A percentile compares a stretch with the other conserved stretches of the same genome.
phyloP scores from a whole-genome alignment of 768 basidiomycete genomes.

The Podaxis carcinomalis region DNA sequence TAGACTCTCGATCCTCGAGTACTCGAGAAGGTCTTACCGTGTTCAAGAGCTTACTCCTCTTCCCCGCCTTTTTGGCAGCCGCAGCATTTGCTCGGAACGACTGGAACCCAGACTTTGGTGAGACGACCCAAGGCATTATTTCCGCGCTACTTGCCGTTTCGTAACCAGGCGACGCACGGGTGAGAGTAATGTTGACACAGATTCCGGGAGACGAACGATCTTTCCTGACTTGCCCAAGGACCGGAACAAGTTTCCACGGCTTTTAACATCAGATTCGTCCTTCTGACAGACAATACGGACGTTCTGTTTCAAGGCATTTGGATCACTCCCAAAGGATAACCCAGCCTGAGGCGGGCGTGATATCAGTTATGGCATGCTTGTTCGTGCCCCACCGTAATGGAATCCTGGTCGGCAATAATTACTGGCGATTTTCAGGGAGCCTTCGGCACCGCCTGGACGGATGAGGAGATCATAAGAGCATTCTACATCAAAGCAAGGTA shows the following conservation, averaged over 20 bases:
- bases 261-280: not conserved
- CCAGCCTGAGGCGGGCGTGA: conserved; percentile 11
- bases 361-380: conserved; percentile 8
- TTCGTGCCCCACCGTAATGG: not conserved
- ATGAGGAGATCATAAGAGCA: conserved; percentile 15
- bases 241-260: conserved; percentile 6
- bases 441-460: not conserved
- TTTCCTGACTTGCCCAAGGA: not conserved
- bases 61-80: not conserved
- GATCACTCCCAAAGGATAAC: conserved; percentile 8
- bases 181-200: conserved; percentile 15
- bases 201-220: conserved; percentile 23
- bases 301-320: conserved; percentile 1
- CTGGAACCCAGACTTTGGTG: conserved; percentile 16
- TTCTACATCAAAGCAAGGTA: conserved; percentile 9
- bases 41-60: not conserved
- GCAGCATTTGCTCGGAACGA: conserved; percentile 10
- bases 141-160: conserved; percentile 14
- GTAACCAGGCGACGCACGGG: no score
- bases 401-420: not conserved
- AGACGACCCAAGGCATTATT: conserved; percentile 20
- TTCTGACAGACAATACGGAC: conserved; percentile 7
- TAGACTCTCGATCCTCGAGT: not conserved
- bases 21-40: not conserved
- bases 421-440: conserved; percentile 12